Evolutionary conservation across 225 moss, liverwort and hornwort genomes (phyloP).

Genomic region (Straminergon stramineum): DNA sequence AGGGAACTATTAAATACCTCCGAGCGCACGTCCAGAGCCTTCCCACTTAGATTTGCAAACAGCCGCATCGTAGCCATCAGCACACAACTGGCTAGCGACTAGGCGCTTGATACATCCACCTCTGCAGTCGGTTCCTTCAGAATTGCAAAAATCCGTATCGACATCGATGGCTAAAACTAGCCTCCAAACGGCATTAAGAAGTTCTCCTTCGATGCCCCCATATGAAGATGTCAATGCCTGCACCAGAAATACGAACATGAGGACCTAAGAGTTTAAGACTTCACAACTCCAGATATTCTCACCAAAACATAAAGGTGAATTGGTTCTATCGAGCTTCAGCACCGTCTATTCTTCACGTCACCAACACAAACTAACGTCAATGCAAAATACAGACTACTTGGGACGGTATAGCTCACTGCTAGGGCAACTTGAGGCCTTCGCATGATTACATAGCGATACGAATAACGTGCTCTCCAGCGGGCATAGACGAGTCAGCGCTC

Average conservation of each 20-base stretch:
- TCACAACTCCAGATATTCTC: background rate
- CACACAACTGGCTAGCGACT: conserved; percentile 41
- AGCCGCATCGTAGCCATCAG: conserved; percentile 53
- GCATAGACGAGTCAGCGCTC: background rate
- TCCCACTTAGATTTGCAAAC: conserved; percentile 68
- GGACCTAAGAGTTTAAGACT: background rate
- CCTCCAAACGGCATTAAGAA: conserved; percentile 42
- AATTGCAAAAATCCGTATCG: conserved; percentile 49
- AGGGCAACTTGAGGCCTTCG: background rate
- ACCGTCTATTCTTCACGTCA: background rate
- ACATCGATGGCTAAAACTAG: conserved; percentile 46
- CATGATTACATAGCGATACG: background rate
- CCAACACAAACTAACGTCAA: background rate
- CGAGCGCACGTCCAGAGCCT: conserved; percentile 39
- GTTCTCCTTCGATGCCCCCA: conserved; percentile 46
- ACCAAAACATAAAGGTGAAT: background rate
- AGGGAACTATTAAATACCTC: conserved; percentile 12
- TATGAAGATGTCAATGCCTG: conserved; percentile 61
- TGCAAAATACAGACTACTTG: background rate
- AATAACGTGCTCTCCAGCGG: background rate
- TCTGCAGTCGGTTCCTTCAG: conserved; percentile 44
- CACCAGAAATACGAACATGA: background rate
- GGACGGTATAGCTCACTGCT: background rate
- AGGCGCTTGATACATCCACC: conserved; percentile 69
- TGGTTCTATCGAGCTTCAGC: background rate